Percentiles rank a stretch among this genome's conserved stretches.
phyloP scores from a whole-genome alignment of 345 rosid species.

The Populus ilicifolia region DNA sequence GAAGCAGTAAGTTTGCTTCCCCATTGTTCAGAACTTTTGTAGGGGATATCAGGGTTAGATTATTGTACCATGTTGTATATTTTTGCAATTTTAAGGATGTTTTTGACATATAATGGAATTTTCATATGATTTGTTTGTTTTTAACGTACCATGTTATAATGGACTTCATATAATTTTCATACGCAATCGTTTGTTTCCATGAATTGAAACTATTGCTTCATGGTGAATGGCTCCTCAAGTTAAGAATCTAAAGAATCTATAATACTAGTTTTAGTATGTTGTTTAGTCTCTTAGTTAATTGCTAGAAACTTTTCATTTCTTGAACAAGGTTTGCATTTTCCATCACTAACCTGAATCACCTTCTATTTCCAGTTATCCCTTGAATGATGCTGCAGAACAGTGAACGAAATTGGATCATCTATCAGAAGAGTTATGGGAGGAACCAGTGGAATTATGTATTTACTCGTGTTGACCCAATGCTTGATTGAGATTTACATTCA shows the following conservation, averaged over 20 bases:
- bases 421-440: slow-evolving; percentile 92
- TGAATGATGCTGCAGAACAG: slow-evolving; percentile 88
- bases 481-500: slow-evolving; percentile 11
- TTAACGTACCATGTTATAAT: too few species aligned
- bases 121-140: background rate
- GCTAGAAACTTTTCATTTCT: background rate
- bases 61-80: background rate
- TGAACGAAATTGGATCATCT: slow-evolving; percentile 81
- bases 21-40: slow-evolving; percentile 6
- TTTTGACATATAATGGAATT: background rate
- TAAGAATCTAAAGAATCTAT: background rate
- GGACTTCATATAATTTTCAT: background rate
- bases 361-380: slow-evolving; percentile 72
- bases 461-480: slow-evolving; percentile 9
- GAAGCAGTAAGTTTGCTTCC: slow-evolving; percentile 50
- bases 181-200: background rate
- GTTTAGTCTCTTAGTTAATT: background rate
- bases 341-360: slow-evolving; percentile 1
- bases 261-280: background rate
- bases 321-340: background rate
- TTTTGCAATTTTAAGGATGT: background rate
- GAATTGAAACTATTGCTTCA: background rate
- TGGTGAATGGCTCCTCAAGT: background rate
- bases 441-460: slow-evolving; percentile 89
- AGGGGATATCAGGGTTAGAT: slow-evolving; percentile 1